Conservation (phyloP, 352 stramenopile species). For the Phytophthora boehmeriae region DNA sequence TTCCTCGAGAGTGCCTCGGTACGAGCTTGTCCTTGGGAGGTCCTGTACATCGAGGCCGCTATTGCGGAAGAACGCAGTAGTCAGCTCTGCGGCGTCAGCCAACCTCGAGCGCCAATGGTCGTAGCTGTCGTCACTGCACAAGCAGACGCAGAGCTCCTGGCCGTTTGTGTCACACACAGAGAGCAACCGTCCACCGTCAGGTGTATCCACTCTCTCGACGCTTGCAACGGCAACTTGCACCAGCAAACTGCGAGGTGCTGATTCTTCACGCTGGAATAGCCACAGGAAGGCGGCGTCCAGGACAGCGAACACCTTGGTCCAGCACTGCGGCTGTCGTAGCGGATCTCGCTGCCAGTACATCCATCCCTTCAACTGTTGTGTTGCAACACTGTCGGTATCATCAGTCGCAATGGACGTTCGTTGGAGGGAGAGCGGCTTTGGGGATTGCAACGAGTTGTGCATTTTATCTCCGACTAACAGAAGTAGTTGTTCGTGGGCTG, state of each 20-base stretch:
- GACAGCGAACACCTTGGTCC: slow-evolving; percentile 72
- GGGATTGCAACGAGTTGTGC: background rate
- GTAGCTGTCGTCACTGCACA: slow-evolving; percentile 35
- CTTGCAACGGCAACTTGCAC: slow-evolving; percentile 63
- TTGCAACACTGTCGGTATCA: background rate
- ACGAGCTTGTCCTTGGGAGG: slow-evolving; percentile 48
- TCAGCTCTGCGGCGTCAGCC: slow-evolving; percentile 44
- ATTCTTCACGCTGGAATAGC: slow-evolving; percentile 55
- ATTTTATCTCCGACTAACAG: background rate
- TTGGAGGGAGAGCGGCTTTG: background rate
- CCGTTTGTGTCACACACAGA: slow-evolving; percentile 52
- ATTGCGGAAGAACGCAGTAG: slow-evolving; percentile 44
- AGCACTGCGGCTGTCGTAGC: slow-evolving; percentile 43
- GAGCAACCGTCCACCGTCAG: slow-evolving; percentile 31
- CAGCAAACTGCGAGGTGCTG: slow-evolving; percentile 35
- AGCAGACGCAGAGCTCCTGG: slow-evolving; percentile 52
- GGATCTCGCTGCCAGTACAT: slow-evolving; percentile 73
- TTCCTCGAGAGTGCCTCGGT: slow-evolving; percentile 54
- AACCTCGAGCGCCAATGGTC: slow-evolving; percentile 42
- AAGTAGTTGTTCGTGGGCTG: background rate
- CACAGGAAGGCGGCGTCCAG: slow-evolving; percentile 59
- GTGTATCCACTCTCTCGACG: slow-evolving; percentile 26
- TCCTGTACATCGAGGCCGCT: slow-evolving; percentile 35
- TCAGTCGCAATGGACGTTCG: background rate
- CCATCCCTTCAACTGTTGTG: slow-evolving; percentile 35